Conservation (phyloP, 352 stramenopile genomes). For the Phytophthora ohioensis region DNA sequence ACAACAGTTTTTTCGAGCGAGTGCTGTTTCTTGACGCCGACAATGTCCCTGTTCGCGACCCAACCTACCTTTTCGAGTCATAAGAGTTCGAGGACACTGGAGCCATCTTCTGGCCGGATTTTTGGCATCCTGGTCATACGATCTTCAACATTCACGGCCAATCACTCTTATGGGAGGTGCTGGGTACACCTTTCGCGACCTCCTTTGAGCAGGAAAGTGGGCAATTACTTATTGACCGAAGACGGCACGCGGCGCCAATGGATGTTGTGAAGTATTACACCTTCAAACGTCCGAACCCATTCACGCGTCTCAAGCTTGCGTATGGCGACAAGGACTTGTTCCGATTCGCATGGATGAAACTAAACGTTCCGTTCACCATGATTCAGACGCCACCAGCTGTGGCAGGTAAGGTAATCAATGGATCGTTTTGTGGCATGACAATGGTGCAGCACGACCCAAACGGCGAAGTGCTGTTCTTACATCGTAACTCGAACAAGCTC, state of each 20-base stretch:
- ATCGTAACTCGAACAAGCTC: constrained; percentile 58
- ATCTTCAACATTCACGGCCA: constrained; percentile 69
- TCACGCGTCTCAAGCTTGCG: constrained; percentile 48
- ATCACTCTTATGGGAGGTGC: constrained; percentile 59
- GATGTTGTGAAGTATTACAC: constrained; percentile 50
- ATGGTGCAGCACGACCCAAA: constrained; percentile 52
- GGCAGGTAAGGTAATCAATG: constrained; percentile 42
- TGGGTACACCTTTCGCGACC: constrained; percentile 51
- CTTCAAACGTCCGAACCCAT: constrained; percentile 48
- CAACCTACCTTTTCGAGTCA: constrained; percentile 56
- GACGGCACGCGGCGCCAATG: constrained; percentile 41
- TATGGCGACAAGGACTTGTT: constrained; percentile 71
- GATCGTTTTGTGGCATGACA: constrained; percentile 57
- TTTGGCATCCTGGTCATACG: constrained; percentile 33
- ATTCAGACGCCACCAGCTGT: constrained; percentile 48
- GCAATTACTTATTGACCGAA: constrained; percentile 56
- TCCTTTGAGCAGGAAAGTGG: constrained; percentile 77
- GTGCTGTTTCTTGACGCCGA: constrained; percentile 64
- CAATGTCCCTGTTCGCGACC: constrained; percentile 53
- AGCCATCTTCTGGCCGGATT: constrained; percentile 46
- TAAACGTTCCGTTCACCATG: constrained; percentile 53
- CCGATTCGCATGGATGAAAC: constrained; percentile 62
- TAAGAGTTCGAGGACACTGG: constrained; percentile 46
- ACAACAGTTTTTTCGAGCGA: constrained; percentile 49
- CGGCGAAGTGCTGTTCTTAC: constrained; percentile 52